These are phyloP conservation scores for Posidonia australis DNA, from an alignment of 106 monocot genomes.

Conservation along the genomic window DNA sequence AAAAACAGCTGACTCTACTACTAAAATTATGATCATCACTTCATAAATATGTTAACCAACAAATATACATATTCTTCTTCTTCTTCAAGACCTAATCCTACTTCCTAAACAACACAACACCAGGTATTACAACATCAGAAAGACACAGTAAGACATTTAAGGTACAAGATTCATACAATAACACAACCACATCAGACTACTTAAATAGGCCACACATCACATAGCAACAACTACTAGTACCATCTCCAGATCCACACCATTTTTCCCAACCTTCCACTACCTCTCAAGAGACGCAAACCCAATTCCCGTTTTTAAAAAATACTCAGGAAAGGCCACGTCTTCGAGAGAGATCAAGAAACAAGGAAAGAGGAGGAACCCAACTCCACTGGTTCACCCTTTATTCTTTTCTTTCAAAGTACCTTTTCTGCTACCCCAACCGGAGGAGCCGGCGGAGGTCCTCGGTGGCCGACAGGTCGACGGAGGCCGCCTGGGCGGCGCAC, in stretches of 20 bases:
- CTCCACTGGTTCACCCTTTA: not conserved
- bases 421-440: not conserved
- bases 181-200: too few relatives aligned
- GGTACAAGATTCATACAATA: too few relatives aligned
- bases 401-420: not conserved
- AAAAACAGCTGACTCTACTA: too few relatives aligned
- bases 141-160: too few relatives aligned
- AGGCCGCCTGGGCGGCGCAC: not conserved
- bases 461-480: slow-evolving; percentile 7
- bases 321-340: not conserved
- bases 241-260: not conserved
- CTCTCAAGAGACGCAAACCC: not conserved
- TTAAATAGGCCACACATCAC: too few relatives aligned
- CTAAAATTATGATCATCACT: too few relatives aligned
- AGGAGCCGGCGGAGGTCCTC: slow-evolving; percentile 5
- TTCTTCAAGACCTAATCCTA: too few relatives aligned
- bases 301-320: slow-evolving; percentile 7
- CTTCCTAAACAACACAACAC: too few relatives aligned
- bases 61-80: too few relatives aligned
- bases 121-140: too few relatives aligned
- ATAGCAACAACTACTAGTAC: too few relatives aligned
- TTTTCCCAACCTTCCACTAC: not conserved
- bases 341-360: not conserved
- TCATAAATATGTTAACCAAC: too few relatives aligned
- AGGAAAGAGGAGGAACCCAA: not conserved